phyloP scores from a whole-genome alignment of 305 asterid genomes.

The Fraxinus sp. region DNA sequence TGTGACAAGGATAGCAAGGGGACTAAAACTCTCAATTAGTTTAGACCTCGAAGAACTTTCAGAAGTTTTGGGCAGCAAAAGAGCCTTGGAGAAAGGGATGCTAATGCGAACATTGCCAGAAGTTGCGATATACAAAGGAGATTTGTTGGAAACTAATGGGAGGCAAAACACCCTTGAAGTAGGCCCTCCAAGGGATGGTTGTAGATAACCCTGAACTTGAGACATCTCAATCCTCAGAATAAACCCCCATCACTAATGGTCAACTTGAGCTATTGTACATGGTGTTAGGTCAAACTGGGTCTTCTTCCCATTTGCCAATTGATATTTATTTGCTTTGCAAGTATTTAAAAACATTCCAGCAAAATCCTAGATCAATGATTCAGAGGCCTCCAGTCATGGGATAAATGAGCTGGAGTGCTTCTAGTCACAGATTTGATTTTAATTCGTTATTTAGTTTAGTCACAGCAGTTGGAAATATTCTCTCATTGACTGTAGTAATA shows the following conservation, averaged over 20 bases:
- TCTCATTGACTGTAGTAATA: not conserved
- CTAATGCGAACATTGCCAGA: not conserved
- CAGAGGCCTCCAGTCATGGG: not conserved
- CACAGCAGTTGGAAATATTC: not conserved
- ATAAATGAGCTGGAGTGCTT: not conserved
- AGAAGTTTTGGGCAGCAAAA: not conserved
- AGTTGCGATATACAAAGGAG: not conserved
- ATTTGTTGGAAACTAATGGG: not conserved
- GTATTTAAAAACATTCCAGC: not conserved
- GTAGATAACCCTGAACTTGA: not conserved
- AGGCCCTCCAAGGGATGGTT: not conserved
- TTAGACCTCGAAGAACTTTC: not conserved
- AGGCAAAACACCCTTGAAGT: not conserved
- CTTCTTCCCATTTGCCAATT: not conserved
- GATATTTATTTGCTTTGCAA: not conserved
- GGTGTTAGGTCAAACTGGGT: not conserved
- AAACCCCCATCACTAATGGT: not conserved
- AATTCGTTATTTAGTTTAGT: not conserved
- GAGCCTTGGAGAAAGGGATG: not conserved
- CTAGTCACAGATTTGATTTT: not conserved
- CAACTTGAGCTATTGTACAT: not conserved
- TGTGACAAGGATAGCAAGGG: not conserved
- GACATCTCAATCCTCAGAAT: conserved; percentile 4
- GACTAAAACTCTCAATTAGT: not conserved
- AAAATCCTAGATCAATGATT: not conserved